phyloP scores from a whole-genome alignment of 2,329 filamentous ascomycete species.

The Magnaporthales sp. region DNA sequence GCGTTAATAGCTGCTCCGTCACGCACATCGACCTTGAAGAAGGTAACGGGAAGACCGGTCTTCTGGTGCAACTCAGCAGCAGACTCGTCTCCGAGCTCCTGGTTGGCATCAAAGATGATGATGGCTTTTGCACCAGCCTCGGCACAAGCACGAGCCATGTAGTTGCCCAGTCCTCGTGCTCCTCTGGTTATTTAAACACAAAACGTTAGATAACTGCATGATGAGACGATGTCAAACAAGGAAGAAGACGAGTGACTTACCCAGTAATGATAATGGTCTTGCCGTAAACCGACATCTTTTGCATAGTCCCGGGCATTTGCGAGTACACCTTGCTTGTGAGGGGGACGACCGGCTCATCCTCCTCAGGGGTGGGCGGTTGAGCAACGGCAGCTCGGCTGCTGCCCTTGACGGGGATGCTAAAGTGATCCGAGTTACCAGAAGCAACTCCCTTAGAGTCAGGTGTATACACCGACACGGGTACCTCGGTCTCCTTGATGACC shows the following conservation, averaged over 20 bases:
- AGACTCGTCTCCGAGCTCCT: slow-evolving; percentile 62
- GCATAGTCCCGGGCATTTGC: slow-evolving; percentile 54
- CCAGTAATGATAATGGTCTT: slow-evolving; percentile 68
- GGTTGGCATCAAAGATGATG: slow-evolving; percentile 69
- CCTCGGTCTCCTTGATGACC: slow-evolving; percentile 47
- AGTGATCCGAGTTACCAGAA: slow-evolving; percentile 36
- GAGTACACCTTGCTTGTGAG: slow-evolving; percentile 44
- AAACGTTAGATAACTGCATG: not conserved
- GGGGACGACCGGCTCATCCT: slow-evolving; percentile 38
- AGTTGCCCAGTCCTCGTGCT: slow-evolving; percentile 68
- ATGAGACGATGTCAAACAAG: not conserved
- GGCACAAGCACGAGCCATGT: slow-evolving; percentile 69
- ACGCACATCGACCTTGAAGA: slow-evolving; percentile 73
- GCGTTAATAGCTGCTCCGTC: slow-evolving; percentile 61
- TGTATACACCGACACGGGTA: slow-evolving; percentile 46
- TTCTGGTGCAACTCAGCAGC: slow-evolving; percentile 62
- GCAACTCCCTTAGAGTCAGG: slow-evolving; percentile 35
- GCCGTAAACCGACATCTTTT: slow-evolving; percentile 59
- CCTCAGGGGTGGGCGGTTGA: slow-evolving; percentile 17
- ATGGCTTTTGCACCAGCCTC: slow-evolving; percentile 69
- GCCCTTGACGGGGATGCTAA: slow-evolving; percentile 43
- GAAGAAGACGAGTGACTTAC: slow-evolving; percentile 30
- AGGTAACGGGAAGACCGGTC: slow-evolving; percentile 64
- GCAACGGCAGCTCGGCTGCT: slow-evolving; percentile 31
- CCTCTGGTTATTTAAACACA: slow-evolving; percentile 36